These are phyloP conservation scores for Theobroma cacao DNA, from an alignment of 345 rosid genomes.

Conservation along the genomic window DNA sequence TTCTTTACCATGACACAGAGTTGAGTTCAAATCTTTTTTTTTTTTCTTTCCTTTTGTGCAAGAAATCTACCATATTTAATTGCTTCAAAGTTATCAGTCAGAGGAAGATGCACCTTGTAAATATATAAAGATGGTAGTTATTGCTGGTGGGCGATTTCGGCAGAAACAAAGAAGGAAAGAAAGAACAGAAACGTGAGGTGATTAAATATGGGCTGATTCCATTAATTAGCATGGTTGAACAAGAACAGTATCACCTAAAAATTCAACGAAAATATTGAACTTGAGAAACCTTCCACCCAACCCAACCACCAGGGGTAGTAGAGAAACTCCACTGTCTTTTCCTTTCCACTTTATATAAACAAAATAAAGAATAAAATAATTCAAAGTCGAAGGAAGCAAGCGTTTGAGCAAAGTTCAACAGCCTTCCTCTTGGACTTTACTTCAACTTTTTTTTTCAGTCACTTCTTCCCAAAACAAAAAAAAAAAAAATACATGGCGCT, in stretches of 20 bases:
- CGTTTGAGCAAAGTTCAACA: neutral
- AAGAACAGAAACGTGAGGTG: too few relatives aligned
- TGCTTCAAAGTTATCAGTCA: too few relatives aligned
- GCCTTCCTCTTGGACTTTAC: neutral
- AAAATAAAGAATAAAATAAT: neutral
- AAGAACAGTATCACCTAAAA: neutral
- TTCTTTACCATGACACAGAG: neutral
- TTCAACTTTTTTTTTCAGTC: neutral
- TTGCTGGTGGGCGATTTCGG: neutral
- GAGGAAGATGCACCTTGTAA: too few relatives aligned
- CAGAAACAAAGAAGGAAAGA: too few relatives aligned
- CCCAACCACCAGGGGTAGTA: neutral
- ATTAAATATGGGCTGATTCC: too few relatives aligned
- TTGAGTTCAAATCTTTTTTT: neutral
- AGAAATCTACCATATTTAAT: neutral
- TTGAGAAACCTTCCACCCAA: neutral
- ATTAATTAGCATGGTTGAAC: too few relatives aligned
- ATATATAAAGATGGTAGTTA: too few relatives aligned
- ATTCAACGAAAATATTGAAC: neutral
- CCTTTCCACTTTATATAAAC: neutral
- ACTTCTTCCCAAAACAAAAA: neutral
- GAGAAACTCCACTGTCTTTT: neutral
- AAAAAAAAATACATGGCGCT: constrained; percentile 20
- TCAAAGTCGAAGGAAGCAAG: neutral
- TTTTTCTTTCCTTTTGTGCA: neutral